These are phyloP conservation scores for Monosporozyma solicola DNA, from an alignment of 805 yeast species.

Conservation along the genomic window DNA sequence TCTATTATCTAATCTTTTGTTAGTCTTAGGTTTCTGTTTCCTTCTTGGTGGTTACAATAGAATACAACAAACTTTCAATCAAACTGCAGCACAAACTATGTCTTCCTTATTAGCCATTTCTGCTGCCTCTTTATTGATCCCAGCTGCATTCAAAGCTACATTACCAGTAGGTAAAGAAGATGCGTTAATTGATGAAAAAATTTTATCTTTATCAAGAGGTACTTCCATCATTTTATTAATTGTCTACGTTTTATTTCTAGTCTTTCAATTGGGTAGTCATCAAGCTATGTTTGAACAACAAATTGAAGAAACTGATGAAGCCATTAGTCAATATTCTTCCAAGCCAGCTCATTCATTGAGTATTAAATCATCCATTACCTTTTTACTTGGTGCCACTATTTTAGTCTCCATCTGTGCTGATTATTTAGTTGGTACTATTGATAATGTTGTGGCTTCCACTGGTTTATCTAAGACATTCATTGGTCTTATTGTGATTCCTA, in stretches of 20 bases:
- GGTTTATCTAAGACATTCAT: constrained; percentile 92
- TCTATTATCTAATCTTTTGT: constrained; percentile 74
- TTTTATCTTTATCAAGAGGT: constrained; percentile 74
- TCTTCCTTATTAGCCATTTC: constrained; percentile 86
- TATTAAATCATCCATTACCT: constrained; percentile 42
- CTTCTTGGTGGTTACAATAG: constrained; percentile 85
- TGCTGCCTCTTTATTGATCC: constrained; percentile 78
- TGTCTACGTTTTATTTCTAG: constrained; percentile 67
- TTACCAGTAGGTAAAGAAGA: constrained; percentile 40
- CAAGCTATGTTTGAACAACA: constrained; percentile 58
- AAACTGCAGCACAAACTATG: constrained; percentile 98
- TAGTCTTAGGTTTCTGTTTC: constrained; percentile 94
- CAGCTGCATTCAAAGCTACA: constrained; percentile 92
- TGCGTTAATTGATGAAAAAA: constrained; percentile 32
- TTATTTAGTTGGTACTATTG: constrained; percentile 87
- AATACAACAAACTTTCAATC: constrained; percentile 81
- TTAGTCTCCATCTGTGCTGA: constrained; percentile 89
- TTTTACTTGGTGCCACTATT: constrained; percentile 58
- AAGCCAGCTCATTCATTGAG: constrained; percentile 34
- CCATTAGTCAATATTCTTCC: constrained; percentile 16
- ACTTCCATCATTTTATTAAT: constrained; percentile 70
- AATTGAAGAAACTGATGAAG: constrained; percentile 34
- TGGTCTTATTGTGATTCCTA: constrained; percentile 88
- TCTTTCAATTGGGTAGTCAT: constrained; percentile 88
- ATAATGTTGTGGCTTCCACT: constrained; percentile 70